Evolutionary conservation across 108 stramenopile species (phyloP).

Genomic region (Cyclotella choctawhatcheeana): DNA sequence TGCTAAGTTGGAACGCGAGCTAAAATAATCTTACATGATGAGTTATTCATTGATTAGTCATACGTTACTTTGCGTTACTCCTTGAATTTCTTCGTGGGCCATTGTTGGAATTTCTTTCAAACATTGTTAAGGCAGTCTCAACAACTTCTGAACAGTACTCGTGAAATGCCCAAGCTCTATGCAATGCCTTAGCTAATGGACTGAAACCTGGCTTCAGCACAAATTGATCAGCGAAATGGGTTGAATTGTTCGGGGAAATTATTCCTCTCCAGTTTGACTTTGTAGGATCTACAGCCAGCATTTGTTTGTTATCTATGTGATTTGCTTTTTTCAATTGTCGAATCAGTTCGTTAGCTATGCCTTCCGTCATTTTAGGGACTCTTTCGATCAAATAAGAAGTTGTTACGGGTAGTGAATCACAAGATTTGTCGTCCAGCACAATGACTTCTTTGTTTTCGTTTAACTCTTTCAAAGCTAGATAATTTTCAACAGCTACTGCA

Average conservation of each 20-base stretch:
- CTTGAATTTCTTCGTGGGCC: no score
- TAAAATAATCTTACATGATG: conserved; percentile 1
- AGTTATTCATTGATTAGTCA: no score
- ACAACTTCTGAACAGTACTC: conserved; percentile 61
- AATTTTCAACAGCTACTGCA: conserved; percentile 26
- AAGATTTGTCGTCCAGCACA: conserved; percentile 39
- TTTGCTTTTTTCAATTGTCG: conserved; percentile 16
- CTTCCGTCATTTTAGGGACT: conserved; percentile 50
- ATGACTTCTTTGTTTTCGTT: conserved; percentile 20
- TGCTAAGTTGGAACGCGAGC: conserved; percentile 36
- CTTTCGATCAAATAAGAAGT: conserved; percentile 42
- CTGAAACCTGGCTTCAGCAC: conserved; percentile 50
- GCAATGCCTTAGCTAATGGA: conserved; percentile 61
- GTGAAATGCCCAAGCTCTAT: conserved; percentile 63
- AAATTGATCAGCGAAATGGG: conserved; percentile 40
- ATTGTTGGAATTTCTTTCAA: conserved; percentile 34
- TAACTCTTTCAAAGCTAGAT: conserved; percentile 19
- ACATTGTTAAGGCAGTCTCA: conserved; percentile 42
- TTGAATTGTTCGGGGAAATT: conserved; percentile 29
- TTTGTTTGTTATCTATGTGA: conserved; percentile 36
- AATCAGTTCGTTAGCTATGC: conserved; percentile 23
- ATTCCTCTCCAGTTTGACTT: conserved; percentile 53
- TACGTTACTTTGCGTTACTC: no score
- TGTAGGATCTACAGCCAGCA: conserved; percentile 48
- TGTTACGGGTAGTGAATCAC: conserved; percentile 53